Conservation (phyloP, 805 yeast genomes). For the Tetrapisispora taiwanensis region DNA sequence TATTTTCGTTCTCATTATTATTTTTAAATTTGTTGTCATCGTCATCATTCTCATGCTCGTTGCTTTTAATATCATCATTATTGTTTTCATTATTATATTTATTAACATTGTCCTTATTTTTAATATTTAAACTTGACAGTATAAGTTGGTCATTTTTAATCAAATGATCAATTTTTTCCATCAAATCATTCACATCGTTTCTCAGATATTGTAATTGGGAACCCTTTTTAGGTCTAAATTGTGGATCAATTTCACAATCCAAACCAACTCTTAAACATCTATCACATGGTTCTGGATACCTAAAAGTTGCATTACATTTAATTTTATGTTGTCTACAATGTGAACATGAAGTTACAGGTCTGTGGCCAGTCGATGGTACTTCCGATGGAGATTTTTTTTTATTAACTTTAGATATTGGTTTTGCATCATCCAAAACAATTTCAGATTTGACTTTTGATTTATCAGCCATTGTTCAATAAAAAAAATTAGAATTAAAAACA, state of each 20-base stretch:
- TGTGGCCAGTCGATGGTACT: conserved; percentile 33
- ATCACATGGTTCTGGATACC: conserved; percentile 72
- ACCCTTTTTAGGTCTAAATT: conserved; percentile 84
- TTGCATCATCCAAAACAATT: too few species aligned
- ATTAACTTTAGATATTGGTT: neutral
- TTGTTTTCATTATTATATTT: neutral
- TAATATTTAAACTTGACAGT: conserved; percentile 44
- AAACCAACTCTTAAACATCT: conserved; percentile 74
- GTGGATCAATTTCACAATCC: conserved; percentile 82
- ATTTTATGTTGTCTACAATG: conserved; percentile 93
- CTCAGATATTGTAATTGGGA: conserved; percentile 76
- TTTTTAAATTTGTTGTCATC: neutral
- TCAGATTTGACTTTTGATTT: neutral
- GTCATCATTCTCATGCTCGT: neutral
- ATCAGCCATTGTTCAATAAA: too few species aligned
- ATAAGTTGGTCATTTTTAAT: conserved; percentile 57
- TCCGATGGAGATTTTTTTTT: neutral
- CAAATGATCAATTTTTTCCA: conserved; percentile 57
- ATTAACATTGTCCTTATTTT: neutral
- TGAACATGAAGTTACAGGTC: conserved; percentile 89
- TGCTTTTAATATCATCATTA: neutral
- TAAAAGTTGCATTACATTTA: conserved; percentile 81
- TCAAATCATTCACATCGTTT: conserved; percentile 75
- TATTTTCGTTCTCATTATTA: neutral
- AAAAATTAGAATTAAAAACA: too few species aligned